phyloP scores from a whole-genome alignment of 139 green algal genomes.

The Tetraselmis chui region DNA sequence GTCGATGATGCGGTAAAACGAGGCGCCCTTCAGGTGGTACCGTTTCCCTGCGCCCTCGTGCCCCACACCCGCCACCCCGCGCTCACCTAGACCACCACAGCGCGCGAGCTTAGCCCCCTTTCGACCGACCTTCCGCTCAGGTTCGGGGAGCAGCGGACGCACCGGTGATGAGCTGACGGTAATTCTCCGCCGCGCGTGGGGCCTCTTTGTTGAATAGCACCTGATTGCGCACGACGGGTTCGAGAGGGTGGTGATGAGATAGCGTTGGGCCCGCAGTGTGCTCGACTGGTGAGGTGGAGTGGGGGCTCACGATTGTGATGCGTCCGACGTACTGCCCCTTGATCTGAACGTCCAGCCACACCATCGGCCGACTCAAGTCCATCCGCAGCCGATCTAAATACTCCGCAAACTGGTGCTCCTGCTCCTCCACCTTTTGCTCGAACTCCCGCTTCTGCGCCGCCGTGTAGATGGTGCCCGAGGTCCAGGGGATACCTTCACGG shows the following conservation, averaged over 20 bases:
- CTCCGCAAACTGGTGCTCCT: not conserved
- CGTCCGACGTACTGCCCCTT: slow-evolving; percentile 22
- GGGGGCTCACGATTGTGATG: slow-evolving; percentile 21
- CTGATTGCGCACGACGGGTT: too few species aligned
- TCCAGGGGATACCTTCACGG: slow-evolving; percentile 34
- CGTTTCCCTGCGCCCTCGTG: slow-evolving; percentile 35
- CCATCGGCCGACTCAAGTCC: slow-evolving; percentile 29
- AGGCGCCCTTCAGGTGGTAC: slow-evolving; percentile 46
- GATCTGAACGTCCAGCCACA: slow-evolving; percentile 38
- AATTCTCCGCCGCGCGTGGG: slow-evolving; percentile 46
- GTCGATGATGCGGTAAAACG: slow-evolving; percentile 49
- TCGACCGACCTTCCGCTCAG: too few species aligned
- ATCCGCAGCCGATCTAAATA: slow-evolving; percentile 9
- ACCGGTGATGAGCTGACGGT: slow-evolving; percentile 29
- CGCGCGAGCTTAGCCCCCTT: too few species aligned
- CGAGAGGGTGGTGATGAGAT: too few species aligned
- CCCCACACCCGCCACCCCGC: slow-evolving; percentile 42
- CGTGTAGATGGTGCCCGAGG: slow-evolving; percentile 34
- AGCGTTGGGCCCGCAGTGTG: too few species aligned
- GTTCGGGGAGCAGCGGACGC: too few species aligned
- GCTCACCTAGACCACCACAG: slow-evolving; percentile 32
- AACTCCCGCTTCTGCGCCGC: slow-evolving; percentile 13
- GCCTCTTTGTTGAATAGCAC: slow-evolving; percentile 33
- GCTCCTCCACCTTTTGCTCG: slow-evolving; percentile 5
- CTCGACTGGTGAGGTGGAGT: too few species aligned